These are phyloP conservation scores for Paraleonurus japonicus DNA, from an alignment of 257 asterid genomes.

Conservation along the genomic window DNA sequence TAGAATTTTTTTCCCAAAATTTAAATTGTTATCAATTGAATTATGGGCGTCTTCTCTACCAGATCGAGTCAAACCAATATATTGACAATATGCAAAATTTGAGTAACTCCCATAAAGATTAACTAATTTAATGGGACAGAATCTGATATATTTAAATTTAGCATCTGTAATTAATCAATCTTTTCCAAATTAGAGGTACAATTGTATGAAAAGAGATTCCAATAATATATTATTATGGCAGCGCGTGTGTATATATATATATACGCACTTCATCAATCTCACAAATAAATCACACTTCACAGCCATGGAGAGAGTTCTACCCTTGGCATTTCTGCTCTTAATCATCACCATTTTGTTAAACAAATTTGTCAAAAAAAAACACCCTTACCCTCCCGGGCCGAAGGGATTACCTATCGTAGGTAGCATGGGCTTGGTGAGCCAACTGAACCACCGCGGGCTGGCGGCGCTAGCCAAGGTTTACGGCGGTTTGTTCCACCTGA, in stretches of 20 bases:
- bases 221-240: not conserved
- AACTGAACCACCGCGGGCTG: conserved; percentile 65
- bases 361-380: not conserved
- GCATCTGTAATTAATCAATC: not conserved
- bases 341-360: conserved; percentile 6
- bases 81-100: not conserved
- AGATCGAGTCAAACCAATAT: too few relatives aligned
- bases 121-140: too few relatives aligned
- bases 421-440: conserved; percentile 58
- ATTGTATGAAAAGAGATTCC: not conserved
- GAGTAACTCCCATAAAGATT: not conserved
- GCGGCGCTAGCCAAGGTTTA: conserved; percentile 56
- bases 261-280: not conserved
- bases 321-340: not conserved
- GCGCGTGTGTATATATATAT: not conserved
- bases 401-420: conserved; percentile 68
- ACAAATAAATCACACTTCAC: not conserved
- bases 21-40: too few relatives aligned
- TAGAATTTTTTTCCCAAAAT: too few relatives aligned
- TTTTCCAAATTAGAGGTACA: not conserved
- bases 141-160: too few relatives aligned
- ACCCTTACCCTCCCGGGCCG: conserved; percentile 67
- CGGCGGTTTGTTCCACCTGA: conserved; percentile 68
- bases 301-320: conserved; percentile 21
- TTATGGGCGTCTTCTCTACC: too few relatives aligned